phyloP scores from a whole-genome alignment of 208 protist species.

The Leishmania tropica region DNA sequence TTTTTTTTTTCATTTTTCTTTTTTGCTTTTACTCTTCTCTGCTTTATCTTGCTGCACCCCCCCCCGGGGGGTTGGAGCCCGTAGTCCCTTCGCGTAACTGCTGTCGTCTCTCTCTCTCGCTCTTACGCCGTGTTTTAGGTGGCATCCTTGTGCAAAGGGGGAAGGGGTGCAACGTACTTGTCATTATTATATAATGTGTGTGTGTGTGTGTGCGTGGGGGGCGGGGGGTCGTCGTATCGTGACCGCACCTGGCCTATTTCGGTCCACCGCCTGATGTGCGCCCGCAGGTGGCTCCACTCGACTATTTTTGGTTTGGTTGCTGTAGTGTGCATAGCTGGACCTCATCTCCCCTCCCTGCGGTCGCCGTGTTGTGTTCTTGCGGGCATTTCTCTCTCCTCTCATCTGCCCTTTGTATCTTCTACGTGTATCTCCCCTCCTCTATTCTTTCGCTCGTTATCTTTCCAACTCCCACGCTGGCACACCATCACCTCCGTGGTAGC shows the following conservation, averaged over 20 bases:
- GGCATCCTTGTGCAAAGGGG: background rate
- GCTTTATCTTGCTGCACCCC: background rate
- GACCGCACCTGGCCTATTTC: background rate
- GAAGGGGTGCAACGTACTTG: background rate
- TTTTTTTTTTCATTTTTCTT: background rate
- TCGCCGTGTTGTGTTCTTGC: background rate
- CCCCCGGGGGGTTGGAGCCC: background rate
- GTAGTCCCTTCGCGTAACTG: background rate
- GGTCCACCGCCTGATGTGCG: background rate
- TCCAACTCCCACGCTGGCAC: background rate
- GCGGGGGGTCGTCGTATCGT: background rate
- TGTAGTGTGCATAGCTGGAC: background rate
- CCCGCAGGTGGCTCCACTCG: background rate
- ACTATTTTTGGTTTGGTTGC: background rate
- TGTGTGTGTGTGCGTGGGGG: background rate
- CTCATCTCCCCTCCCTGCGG: background rate
- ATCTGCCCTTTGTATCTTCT: background rate
- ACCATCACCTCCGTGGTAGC: background rate
- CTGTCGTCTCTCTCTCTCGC: background rate
- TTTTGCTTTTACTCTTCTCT: background rate
- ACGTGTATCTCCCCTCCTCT: background rate
- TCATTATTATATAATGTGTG: too few species aligned
- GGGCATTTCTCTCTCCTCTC: background rate
- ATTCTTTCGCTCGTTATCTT: background rate
- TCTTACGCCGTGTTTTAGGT: background rate